These are phyloP conservation scores for Inonotus obliquus DNA, from an alignment of 1,284 basidiomycete genomes.

Conservation along the genomic window DNA sequence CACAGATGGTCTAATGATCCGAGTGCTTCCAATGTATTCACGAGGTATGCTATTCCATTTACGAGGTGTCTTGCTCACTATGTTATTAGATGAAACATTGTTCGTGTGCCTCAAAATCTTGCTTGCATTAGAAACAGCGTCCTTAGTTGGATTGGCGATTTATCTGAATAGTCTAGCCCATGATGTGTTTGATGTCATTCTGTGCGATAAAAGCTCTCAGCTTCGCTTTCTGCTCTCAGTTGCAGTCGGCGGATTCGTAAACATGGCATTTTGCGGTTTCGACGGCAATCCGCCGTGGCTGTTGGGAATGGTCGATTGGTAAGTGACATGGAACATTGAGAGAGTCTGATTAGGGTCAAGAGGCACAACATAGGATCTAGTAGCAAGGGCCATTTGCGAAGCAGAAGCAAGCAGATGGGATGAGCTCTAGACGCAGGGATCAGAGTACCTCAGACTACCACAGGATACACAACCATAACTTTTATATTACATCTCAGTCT, in stretches of 20 bases:
- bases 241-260: neutral
- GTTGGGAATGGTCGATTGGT: too few relatives aligned
- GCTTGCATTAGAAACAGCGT: neutral
- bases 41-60: neutral
- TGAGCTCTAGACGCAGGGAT: too few relatives aligned
- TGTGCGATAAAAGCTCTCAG: too few relatives aligned
- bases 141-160: neutral
- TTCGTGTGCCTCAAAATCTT: neutral
- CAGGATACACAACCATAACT: too few relatives aligned
- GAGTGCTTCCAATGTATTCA: constrained; percentile 6
- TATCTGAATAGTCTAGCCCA: neutral
- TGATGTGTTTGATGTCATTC: neutral
- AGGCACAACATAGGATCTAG: too few relatives aligned
- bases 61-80: neutral
- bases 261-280: neutral
- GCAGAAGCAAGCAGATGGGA: too few relatives aligned
- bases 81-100: neutral
- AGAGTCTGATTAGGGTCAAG: too few relatives aligned
- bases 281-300: too few relatives aligned
- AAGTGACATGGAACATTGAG: too few relatives aligned
- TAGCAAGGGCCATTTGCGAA: too few relatives aligned
- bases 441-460: too few relatives aligned
- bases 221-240: neutral
- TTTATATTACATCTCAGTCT: too few relatives aligned
- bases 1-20: constrained; percentile 6